A percentile compares a stretch with the other conserved stretches of the same genome.
Conservation (phyloP, 495 filamentous ascomycete genomes). For the Darksidea phi region DNA sequence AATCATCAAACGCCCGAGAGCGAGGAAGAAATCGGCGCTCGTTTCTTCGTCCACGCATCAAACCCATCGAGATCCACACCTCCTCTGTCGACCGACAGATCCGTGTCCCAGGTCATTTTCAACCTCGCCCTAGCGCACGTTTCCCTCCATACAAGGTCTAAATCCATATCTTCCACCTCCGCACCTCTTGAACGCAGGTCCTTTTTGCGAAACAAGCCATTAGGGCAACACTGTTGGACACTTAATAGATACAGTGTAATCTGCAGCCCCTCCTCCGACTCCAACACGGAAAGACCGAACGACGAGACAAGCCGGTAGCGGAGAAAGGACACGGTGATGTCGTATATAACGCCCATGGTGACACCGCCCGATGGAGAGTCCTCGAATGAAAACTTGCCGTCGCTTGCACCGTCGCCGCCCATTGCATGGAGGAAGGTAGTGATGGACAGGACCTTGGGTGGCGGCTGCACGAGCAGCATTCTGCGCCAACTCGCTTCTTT, state of each 20-base stretch:
- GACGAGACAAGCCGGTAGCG: background rate
- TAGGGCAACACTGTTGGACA: background rate
- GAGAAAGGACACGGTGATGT: background rate
- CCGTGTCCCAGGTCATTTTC: background rate
- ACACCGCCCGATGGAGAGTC: background rate
- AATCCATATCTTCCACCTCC: background rate
- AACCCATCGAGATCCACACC: conserved; percentile 5
- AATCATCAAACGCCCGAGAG: background rate
- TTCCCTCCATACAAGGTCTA: background rate
- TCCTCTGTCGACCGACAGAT: conserved; percentile 2
- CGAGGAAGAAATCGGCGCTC: background rate
- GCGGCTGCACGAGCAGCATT: conserved; percentile 9
- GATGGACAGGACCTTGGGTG: conserved; percentile 5
- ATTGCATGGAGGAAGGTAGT: background rate
- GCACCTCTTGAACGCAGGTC: background rate
- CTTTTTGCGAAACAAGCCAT: background rate
- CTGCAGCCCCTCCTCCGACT: background rate
- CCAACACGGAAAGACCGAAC: background rate
- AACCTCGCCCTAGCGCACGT: background rate
- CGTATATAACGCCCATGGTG: conserved; percentile 14
- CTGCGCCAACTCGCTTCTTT: conserved; percentile 8
- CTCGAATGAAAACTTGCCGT: background rate
- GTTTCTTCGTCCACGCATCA: conserved; percentile 1
- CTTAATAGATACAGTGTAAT: conserved; percentile 6
- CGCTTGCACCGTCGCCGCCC: background rate